These are phyloP conservation scores for Calocybe cyanea DNA, from an alignment of 768 basidiomycete species.

Conservation along the genomic window DNA sequence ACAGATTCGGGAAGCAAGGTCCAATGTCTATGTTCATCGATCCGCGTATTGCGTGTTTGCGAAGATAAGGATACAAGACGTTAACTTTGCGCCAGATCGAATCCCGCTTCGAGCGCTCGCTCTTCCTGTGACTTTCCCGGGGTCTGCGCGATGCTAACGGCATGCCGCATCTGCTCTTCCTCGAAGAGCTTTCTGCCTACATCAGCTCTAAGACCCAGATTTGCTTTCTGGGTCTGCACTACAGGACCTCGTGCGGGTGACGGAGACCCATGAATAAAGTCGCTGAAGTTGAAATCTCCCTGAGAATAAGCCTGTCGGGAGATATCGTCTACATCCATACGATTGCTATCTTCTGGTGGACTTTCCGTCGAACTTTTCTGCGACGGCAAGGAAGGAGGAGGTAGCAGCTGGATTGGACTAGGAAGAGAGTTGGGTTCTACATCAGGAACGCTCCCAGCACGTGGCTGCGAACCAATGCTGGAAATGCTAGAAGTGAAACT, in stretches of 20 bases:
- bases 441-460: conserved; percentile 9
- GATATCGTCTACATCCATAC: conserved; percentile 21
- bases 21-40: conserved; percentile 20
- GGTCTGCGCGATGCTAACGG: conserved; percentile 22
- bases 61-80: conserved; percentile 3
- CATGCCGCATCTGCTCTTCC: conserved; percentile 57
- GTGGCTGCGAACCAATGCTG: conserved; percentile 31
- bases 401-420: conserved; percentile 24
- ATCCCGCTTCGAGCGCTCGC: conserved; percentile 35
- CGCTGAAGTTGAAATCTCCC: conserved; percentile 59
- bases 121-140: conserved; percentile 25
- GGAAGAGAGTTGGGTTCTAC: conserved; percentile 1
- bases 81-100: conserved; percentile 43
- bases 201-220: conserved; percentile 54
- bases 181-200: conserved; percentile 68
- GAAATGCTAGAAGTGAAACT: conserved; percentile 39
- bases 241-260: conserved; percentile 42
- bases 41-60: conserved; percentile 7
- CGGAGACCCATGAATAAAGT: conserved; percentile 72
- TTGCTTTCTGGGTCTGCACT: conserved; percentile 32
- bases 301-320: conserved; percentile 34
- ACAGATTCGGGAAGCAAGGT: conserved; percentile 8
- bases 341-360: conserved; percentile 11
- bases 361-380: conserved; percentile 18
- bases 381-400: conserved; percentile 29